phyloP scores from a whole-genome alignment of 2,329 filamentous ascomycete species.

The Xylariaceae sp. region DNA sequence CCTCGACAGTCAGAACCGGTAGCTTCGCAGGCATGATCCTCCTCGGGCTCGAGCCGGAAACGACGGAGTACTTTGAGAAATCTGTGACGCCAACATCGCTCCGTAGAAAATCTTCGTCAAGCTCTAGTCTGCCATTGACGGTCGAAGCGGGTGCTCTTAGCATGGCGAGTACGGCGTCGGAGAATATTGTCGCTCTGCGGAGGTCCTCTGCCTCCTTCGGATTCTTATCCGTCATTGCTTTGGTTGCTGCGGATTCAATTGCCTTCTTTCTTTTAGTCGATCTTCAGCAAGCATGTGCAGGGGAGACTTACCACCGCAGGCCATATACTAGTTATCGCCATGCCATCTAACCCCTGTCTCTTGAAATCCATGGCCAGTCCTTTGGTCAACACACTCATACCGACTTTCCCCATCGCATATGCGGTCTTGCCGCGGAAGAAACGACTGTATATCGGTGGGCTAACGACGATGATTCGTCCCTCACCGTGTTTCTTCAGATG shows the following conservation, averaged over 20 bases:
- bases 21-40: slow-evolving; percentile 73
- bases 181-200: slow-evolving; percentile 70
- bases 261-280: slow-evolving; percentile 31
- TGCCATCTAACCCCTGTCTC: slow-evolving; percentile 58
- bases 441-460: slow-evolving; percentile 78
- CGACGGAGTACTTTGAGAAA: slow-evolving; percentile 69
- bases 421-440: slow-evolving; percentile 85
- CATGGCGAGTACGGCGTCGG: slow-evolving; percentile 73
- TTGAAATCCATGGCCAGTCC: slow-evolving; percentile 79
- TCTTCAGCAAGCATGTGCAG: neutral
- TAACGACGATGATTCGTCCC: slow-evolving; percentile 72
- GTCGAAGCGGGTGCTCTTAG: slow-evolving; percentile 52
- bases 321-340: slow-evolving; percentile 82
- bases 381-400: slow-evolving; percentile 77
- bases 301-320: slow-evolving; percentile 60
- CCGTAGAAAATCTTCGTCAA: slow-evolving; percentile 79
- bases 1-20: slow-evolving; percentile 66
- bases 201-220: slow-evolving; percentile 52
- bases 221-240: slow-evolving; percentile 12
- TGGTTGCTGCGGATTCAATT: slow-evolving; percentile 55
- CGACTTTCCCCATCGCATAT: slow-evolving; percentile 75
- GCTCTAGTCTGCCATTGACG: slow-evolving; percentile 68
- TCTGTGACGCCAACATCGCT: slow-evolving; percentile 60
- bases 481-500: slow-evolving; percentile 53
- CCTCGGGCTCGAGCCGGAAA: slow-evolving; percentile 45